Percentiles rank a stretch among this genome's conserved stretches.
Conservation (phyloP, 176 grass and related monocot genomes). For the Carex littledalei region DNA sequence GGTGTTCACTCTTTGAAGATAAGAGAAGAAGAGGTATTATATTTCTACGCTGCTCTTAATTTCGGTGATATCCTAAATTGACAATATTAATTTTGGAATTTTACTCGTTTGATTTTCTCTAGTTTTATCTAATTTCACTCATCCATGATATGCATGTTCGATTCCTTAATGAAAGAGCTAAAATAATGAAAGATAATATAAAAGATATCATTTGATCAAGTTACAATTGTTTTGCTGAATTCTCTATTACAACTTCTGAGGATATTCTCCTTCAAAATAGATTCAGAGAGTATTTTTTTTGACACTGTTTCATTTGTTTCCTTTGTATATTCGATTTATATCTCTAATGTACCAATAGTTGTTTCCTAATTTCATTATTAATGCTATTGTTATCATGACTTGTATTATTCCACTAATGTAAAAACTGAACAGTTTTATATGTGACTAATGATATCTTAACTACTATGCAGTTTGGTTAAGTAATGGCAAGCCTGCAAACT, state of each 20-base stretch:
- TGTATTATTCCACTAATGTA: not conserved
- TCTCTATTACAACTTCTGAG: not conserved
- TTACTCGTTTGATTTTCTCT: not conserved
- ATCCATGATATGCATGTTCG: not conserved
- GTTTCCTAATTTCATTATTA: not conserved
- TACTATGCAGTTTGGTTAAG: slow-evolving; percentile 22
- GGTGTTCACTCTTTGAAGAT: slow-evolving; percentile 5
- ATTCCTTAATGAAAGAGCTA: not conserved
- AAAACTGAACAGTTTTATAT: not conserved
- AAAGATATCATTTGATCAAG: not conserved
- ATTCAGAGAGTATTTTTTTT: not conserved
- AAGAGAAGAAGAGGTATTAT: not conserved
- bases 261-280: not conserved
- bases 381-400: not conserved
- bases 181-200: not conserved
- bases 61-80: not conserved
- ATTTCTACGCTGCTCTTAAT: not conserved
- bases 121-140: no score
- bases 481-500: slow-evolving; percentile 70
- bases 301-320: not conserved
- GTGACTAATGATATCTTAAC: not conserved
- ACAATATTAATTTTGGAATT: not conserved
- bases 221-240: not conserved
- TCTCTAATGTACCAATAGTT: no score
- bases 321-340: not conserved